phyloP scores from a whole-genome alignment of 2,329 filamentous ascomycete genomes.

The Penicillium sp. region DNA sequence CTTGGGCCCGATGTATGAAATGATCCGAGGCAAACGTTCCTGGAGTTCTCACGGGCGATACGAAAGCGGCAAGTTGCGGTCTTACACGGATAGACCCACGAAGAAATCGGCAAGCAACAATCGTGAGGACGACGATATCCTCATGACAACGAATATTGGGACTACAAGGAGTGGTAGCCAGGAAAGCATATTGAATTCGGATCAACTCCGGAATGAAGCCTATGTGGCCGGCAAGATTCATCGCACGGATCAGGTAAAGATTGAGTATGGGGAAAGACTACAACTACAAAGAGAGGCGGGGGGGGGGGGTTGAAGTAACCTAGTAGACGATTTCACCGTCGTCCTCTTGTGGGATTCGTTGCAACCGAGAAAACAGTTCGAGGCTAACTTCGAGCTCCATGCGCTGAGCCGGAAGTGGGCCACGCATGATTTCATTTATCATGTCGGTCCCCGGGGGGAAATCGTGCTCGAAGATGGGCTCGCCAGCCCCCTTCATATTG shows the following conservation, averaged over 20 bases:
- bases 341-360: too few relatives aligned
- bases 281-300: not conserved
- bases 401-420: too few relatives aligned
- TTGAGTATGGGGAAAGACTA: slow-evolving; percentile 20
- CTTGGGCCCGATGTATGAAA: slow-evolving; percentile 34
- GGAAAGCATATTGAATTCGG: slow-evolving; percentile 21
- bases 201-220: not conserved
- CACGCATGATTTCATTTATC: too few relatives aligned
- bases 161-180: slow-evolving; percentile 9
- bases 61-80: not conserved
- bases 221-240: slow-evolving; percentile 18
- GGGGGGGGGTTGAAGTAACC: too few relatives aligned
- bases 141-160: not conserved
- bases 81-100: not conserved
- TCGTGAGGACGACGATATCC: not conserved
- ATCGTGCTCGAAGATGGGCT: too few relatives aligned
- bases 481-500: too few relatives aligned
- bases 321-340: too few relatives aligned
- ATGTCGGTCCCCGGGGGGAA: too few relatives aligned
- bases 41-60: slow-evolving; percentile 17
- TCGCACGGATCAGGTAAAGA: slow-evolving; percentile 22
- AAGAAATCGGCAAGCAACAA: not conserved
- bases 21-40: slow-evolving; percentile 21
- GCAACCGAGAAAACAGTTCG: too few relatives aligned
- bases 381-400: too few relatives aligned